Conservation (phyloP, 176 grass and related monocot genomes). For the Hordeum vulgare region DNA sequence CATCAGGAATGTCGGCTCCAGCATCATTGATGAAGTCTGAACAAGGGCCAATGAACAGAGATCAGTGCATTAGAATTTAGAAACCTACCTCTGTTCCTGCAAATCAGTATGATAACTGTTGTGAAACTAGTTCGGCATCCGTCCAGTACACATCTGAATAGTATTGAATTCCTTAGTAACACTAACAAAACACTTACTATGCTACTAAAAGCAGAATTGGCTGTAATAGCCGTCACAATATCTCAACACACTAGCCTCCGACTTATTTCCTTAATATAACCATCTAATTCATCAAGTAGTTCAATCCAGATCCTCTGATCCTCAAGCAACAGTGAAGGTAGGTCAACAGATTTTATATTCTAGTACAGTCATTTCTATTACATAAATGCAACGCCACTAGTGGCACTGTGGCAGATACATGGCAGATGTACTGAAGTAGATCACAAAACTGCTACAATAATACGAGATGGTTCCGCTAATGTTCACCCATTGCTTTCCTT, state of each 20-base stretch:
- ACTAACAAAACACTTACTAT: neutral
- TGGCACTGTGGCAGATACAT: neutral
- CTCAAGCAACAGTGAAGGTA: neutral
- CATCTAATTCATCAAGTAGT: neutral
- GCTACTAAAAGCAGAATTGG: neutral
- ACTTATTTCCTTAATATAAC: neutral
- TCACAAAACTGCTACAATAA: neutral
- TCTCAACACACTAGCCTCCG: neutral
- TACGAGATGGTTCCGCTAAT: neutral
- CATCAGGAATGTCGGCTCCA: slow-evolving; percentile 73
- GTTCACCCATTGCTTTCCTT: neutral
- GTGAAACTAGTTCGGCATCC: neutral
- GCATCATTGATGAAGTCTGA: slow-evolving; percentile 92
- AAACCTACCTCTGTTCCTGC: neutral
- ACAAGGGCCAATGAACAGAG: slow-evolving; percentile 13
- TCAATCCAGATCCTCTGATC: neutral
- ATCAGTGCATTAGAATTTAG: slow-evolving; percentile 13
- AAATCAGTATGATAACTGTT: neutral
- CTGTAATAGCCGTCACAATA: neutral
- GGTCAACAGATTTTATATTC: neutral
- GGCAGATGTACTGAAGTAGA: neutral
- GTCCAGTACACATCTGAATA: neutral
- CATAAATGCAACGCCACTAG: neutral
- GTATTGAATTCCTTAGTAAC: neutral
- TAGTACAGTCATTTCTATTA: neutral